Evolutionary conservation across 345 rosid genomes (phyloP), one percentile per base, ranked within the genome.

Genomic region (Carallia brachiata): DNA sequence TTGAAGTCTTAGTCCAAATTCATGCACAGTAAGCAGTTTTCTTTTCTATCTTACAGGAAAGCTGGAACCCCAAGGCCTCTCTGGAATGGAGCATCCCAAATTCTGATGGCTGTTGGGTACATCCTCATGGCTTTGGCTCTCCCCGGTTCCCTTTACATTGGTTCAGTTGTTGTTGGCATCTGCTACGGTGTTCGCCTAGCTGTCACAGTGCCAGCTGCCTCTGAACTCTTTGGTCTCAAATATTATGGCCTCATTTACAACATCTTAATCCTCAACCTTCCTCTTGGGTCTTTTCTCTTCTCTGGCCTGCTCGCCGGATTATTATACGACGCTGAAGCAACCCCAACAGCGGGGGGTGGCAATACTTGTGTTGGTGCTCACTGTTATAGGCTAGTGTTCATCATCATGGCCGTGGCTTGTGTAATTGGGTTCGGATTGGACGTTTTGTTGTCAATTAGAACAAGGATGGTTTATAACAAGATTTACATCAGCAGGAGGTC

Each of bases 111-210:
- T 0, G 81, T 85, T 18, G 98, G 98, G 0, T 90, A 86, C 82
- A 61, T 94, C 44, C 83, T 87, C 23, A 83, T 91, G 91, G 96
- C 97, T 5, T 16, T 90, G 71, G 93, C 97, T 0, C 23, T 91
- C 67, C 92, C 97, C 0, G 92, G 90, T 47, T 90, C 89, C 18
- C 87, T 94, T 1, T 91, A 94, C 81, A 74, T 91, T 6, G 98
- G 97, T 66, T 91, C 98, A 7, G 74, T 90, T 19, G 73, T 94
- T 28, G 97, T 91, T 4, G 98, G 98, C 17, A 76, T 91, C 37
- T 94, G 98, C 71, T 94, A 91, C 6, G 98, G 98, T 39, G 88
- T 91, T 27, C 99, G 99, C 32, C 83, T 90, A 39, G 96, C 99
- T 10, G 76, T 94, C 64, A 87, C 97, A 0, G 97, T 94, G 56